phyloP scores from a whole-genome alignment of 345 rosid species.

The Salix suchowensis region DNA sequence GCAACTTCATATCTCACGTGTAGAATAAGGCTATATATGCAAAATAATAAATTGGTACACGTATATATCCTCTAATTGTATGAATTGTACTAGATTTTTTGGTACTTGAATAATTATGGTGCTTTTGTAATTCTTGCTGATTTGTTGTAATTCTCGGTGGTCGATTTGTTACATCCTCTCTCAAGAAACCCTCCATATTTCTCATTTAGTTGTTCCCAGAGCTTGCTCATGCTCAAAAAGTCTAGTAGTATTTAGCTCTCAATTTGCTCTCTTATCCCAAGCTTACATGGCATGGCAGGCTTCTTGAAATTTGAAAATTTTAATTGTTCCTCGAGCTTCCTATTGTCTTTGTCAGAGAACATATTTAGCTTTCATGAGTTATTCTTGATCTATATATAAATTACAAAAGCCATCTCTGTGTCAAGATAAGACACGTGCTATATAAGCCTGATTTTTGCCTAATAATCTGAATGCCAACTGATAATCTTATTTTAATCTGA shows the following conservation, averaged over 20 bases:
- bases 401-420: not conserved
- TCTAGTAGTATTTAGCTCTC: no score
- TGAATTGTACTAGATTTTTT: no score
- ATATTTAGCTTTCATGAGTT: not conserved
- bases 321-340: not conserved
- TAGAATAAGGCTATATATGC: not conserved
- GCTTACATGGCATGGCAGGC: not conserved
- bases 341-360: not conserved
- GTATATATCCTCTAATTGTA: not conserved
- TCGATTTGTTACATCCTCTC: no score
- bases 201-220: no score
- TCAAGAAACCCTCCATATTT: no score
- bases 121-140: no score
- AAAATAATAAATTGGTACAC: not conserved
- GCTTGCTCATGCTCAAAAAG: no score
- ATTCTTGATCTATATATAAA: not conserved
- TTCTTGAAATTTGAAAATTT: not conserved
- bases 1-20: no score
- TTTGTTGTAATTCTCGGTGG: no score
- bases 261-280: not conserved
- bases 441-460: not conserved
- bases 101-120: no score
- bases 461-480: not conserved
- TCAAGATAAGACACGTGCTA: not conserved
- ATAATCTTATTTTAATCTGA: constrained; percentile 11